Base-by-base conservation (phyloP, 2,329 filamentous ascomycete species). In the Clonostachys solani region DNA sequence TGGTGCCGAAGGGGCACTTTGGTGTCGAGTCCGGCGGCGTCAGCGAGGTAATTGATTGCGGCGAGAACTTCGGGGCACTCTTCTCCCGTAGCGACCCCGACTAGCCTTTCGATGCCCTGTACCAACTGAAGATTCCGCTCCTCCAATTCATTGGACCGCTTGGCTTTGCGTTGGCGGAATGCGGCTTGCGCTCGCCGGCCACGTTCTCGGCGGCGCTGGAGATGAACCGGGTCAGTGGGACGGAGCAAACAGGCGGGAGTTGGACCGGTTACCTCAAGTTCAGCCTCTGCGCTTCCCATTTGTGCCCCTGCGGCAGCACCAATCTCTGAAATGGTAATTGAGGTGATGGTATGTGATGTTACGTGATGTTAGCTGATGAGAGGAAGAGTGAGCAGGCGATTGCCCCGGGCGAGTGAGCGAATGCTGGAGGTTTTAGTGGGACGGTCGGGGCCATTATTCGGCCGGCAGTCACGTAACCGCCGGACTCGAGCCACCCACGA, bases 161-260 rank as follows among this genome's bases (percentile, higher is more conserved):
- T 52, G 2, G 52, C 50, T 34, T 62, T 59, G 13, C 61, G 55
- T 43, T 61, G 59, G 9, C 62, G 56, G 43, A 63, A 66, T 8
- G 54, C 60, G 8, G 60, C 59, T 42, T 65, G 61, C 5, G 62
- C 55, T 8, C 53, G 45, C 33, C 55, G 60, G 5, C 60, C 61
- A 34, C 60, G 57, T 46, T 64, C 61, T 3, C 60, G 57, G 17
- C 61, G 59, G 16, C 54, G 54, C 59, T 61, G 41, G 23, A 29
- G 23, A 10, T 29, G 23, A 29, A 10, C 23, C 3, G 23, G 23
- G 23, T 29, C 23, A 29, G 23, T 29, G 9, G 23, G 23, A 29
- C 9, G 23, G 23, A 29, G 23, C 3, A 29, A 29, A 29, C 23
- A 10, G 9, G 23, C n/a, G 23, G 23, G 23, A 10, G 3, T 29